Conservation (phyloP, 257 asterid species). For the Striga asiatica region DNA sequence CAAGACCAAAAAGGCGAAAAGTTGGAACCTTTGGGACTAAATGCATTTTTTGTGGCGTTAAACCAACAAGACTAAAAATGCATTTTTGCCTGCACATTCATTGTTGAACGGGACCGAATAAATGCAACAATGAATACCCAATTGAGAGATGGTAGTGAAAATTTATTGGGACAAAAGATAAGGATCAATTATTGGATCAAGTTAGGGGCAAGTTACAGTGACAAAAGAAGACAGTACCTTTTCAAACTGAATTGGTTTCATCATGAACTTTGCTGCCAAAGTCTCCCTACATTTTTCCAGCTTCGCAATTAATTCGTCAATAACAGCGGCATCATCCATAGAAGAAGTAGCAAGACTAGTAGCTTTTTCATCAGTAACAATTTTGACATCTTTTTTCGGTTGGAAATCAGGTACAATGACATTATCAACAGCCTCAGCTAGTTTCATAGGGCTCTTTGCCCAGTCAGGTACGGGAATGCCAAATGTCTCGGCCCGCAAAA, state of each 20-base stretch:
- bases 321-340: slow-evolving; percentile 67
- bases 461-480: slow-evolving; percentile 78
- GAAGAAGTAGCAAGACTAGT: slow-evolving; percentile 71
- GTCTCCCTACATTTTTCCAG: slow-evolving; percentile 49
- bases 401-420: slow-evolving; percentile 60
- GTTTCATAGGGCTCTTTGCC: slow-evolving; percentile 60
- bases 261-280: slow-evolving; percentile 48
- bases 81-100: no score
- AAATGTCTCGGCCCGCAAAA: slow-evolving; percentile 73
- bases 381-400: slow-evolving; percentile 58
- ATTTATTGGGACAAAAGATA: not conserved
- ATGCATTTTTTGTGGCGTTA: no score
- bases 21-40: no score
- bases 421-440: slow-evolving; percentile 57
- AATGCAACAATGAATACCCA: no score
- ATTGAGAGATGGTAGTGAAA: not conserved
- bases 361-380: slow-evolving; percentile 86
- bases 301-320: slow-evolving; percentile 48
- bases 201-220: no score
- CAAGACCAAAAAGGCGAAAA: no score
- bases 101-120: no score
- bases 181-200: not conserved
- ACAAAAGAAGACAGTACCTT: slow-evolving; percentile 35
- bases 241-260: slow-evolving; percentile 91
- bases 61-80: no score